A percentile compares a stretch with the other conserved stretches of the same genome.
phyloP scores from a whole-genome alignment of 306 rosid genomes.

The Prinsepia uniflora region DNA sequence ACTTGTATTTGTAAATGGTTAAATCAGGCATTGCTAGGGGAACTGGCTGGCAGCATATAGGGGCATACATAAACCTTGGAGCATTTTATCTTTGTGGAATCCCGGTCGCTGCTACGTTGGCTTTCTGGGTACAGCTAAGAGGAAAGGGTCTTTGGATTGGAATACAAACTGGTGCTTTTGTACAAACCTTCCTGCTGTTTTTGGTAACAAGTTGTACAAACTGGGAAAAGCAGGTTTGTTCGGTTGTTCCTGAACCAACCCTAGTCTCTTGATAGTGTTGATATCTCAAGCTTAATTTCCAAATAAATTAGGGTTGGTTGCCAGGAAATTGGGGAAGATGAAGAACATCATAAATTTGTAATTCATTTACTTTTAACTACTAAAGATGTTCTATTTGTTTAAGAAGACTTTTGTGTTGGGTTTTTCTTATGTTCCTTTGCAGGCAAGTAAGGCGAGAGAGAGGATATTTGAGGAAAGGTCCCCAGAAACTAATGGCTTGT shows the following conservation, averaged over 20 bases:
- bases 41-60: slow-evolving; percentile 74
- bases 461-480: slow-evolving; percentile 22
- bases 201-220: slow-evolving; percentile 43
- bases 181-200: slow-evolving; percentile 42
- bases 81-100: slow-evolving; percentile 75
- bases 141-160: slow-evolving; percentile 82
- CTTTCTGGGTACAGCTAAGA: slow-evolving; percentile 41
- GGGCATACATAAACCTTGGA: slow-evolving; percentile 64
- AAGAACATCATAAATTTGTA: background rate
- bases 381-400: background rate
- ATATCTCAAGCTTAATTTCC: background rate
- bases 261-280: background rate
- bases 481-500: background rate
- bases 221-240: slow-evolving; percentile 53
- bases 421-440: background rate
- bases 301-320: background rate
- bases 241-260: slow-evolving; percentile 17
- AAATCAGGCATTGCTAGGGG: slow-evolving; percentile 63
- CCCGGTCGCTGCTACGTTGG: slow-evolving; percentile 51
- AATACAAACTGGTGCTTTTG: slow-evolving; percentile 49
- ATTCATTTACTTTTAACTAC: background rate
- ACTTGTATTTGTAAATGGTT: background rate
- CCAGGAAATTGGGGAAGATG: background rate
- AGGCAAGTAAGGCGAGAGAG: slow-evolving; percentile 34
- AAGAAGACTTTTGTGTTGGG: background rate